phyloP scores from a whole-genome alignment of 805 yeast genomes.

The Jamesozyma rosinii region DNA sequence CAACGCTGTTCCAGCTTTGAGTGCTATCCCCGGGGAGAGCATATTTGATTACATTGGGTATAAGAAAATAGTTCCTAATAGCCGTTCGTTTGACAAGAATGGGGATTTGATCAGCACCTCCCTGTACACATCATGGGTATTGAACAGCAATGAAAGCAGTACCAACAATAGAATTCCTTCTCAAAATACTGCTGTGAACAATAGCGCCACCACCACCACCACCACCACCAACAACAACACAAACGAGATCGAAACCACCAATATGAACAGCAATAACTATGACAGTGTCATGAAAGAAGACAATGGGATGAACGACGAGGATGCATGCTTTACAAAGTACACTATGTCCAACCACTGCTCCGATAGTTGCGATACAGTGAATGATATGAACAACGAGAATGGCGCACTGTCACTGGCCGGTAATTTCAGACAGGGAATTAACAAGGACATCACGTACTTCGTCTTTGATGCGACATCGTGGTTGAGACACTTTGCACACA shows the following conservation, averaged over 20 bases:
- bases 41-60: constrained; percentile 29
- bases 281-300: neutral
- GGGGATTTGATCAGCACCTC: constrained; percentile 30
- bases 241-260: neutral
- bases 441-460: constrained; percentile 45
- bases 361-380: neutral
- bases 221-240: neutral
- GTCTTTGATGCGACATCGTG: constrained; percentile 72
- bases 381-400: neutral
- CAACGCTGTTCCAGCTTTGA: constrained; percentile 17
- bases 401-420: constrained; percentile 12
- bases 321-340: constrained; percentile 15
- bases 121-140: constrained; percentile 24
- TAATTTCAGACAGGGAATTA: constrained; percentile 31
- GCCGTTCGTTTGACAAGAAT: constrained; percentile 25
- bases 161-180: neutral
- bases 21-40: constrained; percentile 22
- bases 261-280: neutral
- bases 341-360: constrained; percentile 10
- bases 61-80: constrained; percentile 21
- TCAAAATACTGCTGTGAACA: neutral
- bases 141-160: constrained; percentile 5
- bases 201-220: neutral
- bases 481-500: constrained; percentile 71
- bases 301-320: constrained; percentile 7